Evolutionary conservation across 1,284 basidiomycete genomes (phyloP), one percentile per base, ranked within the genome.

Genomic region (Ceraceosorus guamensis): DNA sequence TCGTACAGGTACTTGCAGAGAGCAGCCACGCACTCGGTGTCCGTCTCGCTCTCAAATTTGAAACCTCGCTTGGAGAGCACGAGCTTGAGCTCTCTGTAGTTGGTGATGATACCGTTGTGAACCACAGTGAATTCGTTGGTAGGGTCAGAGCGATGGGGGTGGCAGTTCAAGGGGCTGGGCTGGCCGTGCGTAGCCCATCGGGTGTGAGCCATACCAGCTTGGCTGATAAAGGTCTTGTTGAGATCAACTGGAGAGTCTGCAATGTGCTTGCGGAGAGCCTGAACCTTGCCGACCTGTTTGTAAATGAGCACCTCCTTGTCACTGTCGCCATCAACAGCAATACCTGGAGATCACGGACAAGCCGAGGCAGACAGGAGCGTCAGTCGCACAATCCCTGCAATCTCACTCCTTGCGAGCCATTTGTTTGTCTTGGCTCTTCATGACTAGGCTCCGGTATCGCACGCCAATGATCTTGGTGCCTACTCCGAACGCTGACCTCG

Each of bases 171-270:
- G 53, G 86, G 83, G 33, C 85, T 87, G 3, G 75, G 79, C 51
- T 87, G 85, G 61, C 95, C 95, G 78, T 99, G 95, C n/a, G 95
- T 99, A 3, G 95, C 95, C 95, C 95, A 99, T 64, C 95, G 90
- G 14, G 95, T 99, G 82, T 99, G 95, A 31, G 93, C 95, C 79
- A 99, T 97, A 52, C 90, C 91, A 52, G 91, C 90, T 79, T 96
- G 92, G 52, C 86, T 86, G 59, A 91, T 77, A 78, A 87, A 88
- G 37, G 84, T 83, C 81, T 89, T 92, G 76, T 81, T 79, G 67
- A 89, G 86, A 79, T 97, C 85, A 71, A 92, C 76, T 76, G 79
- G 62, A 14, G 88, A 85, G 64, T 83, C 82, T 55, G 86, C 85
- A 71, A 96, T 93, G 79, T 88, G 86, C 81, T 95, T 89, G 79